phyloP scores from a whole-genome alignment of 495 filamentous ascomycete genomes.

The Baudoinia panamericana region DNA sequence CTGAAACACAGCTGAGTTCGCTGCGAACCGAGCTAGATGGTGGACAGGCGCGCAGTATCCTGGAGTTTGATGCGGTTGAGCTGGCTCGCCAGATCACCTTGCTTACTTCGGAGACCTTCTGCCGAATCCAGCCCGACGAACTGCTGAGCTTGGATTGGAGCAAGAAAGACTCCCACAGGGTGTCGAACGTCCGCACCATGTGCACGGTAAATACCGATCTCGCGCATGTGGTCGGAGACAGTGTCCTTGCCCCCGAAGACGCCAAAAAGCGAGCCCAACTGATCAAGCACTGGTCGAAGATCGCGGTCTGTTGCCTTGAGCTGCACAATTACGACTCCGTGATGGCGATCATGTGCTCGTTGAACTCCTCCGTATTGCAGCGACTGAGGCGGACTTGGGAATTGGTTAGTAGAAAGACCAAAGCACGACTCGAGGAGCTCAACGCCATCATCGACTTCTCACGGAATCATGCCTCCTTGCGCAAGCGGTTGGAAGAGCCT shows the following conservation, averaged over 20 bases:
- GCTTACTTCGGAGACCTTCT: conserved; percentile 88
- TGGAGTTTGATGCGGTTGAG: conserved; percentile 90
- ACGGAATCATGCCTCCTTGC: conserved; percentile 84
- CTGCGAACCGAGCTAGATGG: conserved; percentile 64
- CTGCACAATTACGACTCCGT: conserved; percentile 93
- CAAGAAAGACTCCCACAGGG: conserved; percentile 62
- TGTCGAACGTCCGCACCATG: conserved; percentile 92
- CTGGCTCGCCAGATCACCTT: conserved; percentile 86
- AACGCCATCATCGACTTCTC: conserved; percentile 74
- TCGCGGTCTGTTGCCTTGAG: conserved; percentile 72
- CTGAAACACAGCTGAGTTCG: conserved; percentile 59
- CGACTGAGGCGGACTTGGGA: conserved; percentile 95
- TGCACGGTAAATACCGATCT: conserved; percentile 82
- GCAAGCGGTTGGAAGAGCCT: conserved; percentile 72
- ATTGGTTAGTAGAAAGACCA: conserved; percentile 70
- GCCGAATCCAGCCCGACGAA: conserved; percentile 83
- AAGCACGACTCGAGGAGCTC: conserved; percentile 60
- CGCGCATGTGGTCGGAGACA: conserved; percentile 89
- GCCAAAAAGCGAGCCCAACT: conserved; percentile 77
- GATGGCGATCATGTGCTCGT: conserved; percentile 89
- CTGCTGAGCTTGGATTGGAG: conserved; percentile 90
- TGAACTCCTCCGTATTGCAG: conserved; percentile 81
- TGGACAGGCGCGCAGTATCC: conserved; percentile 55
- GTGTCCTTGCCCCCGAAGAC: conserved; percentile 73
- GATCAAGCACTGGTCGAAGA: conserved; percentile 99